These are phyloP conservation scores for Dictyostelium firmibasis DNA, from an alignment of 78 protist genomes.

Conservation along the genomic window DNA sequence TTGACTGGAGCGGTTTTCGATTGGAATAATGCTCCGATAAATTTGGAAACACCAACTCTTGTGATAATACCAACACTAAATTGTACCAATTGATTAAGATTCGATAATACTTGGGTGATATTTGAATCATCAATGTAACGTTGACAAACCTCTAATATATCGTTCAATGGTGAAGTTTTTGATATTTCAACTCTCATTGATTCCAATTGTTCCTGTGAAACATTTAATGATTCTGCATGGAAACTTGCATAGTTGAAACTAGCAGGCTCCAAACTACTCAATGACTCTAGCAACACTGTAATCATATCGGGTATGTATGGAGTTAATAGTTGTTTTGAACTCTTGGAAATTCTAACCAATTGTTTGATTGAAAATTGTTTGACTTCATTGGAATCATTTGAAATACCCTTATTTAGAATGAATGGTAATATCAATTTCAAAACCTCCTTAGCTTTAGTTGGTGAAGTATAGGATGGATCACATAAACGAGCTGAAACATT, in stretches of 20 bases:
- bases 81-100: constrained; percentile 42
- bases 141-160: constrained; percentile 28
- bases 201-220: constrained; percentile 71
- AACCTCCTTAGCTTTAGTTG: constrained; percentile 9
- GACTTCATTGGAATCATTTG: constrained; percentile 49
- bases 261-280: constrained; percentile 77
- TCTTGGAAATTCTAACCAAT: constrained; percentile 40
- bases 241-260: constrained; percentile 69
- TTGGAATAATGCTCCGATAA: constrained; percentile 26
- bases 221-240: constrained; percentile 58
- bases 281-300: constrained; percentile 40
- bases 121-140: constrained; percentile 45
- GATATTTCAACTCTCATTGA: constrained; percentile 51
- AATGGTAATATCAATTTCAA: constrained; percentile 61
- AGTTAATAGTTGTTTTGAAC: constrained; percentile 27
- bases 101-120: constrained; percentile 23
- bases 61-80: constrained; percentile 79
- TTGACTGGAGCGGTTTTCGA: constrained; percentile 6
- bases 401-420: constrained; percentile 54
- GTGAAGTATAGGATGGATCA: constrained; percentile 70
- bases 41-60: constrained; percentile 73
- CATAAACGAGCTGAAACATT: constrained; percentile 33
- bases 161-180: constrained; percentile 59
- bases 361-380: constrained; percentile 39
- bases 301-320: constrained; percentile 63